Conservation (phyloP, 441 rosid species). For the Sinapis alba region DNA sequence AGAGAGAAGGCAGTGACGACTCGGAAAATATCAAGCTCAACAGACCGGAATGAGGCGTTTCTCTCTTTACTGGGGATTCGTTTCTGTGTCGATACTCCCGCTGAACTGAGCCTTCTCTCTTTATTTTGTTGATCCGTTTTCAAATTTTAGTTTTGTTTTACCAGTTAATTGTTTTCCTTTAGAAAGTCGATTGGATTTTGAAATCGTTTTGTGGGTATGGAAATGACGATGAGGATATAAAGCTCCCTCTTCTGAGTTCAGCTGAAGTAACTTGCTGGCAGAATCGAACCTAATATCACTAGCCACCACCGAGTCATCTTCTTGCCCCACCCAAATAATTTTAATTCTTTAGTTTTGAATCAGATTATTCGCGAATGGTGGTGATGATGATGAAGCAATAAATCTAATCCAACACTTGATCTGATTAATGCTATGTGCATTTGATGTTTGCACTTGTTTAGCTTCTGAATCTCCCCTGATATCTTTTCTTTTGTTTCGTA, state of each 20-base stretch:
- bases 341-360: neutral
- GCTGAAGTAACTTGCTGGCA: neutral
- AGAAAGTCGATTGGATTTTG: neutral
- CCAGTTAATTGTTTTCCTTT: neutral
- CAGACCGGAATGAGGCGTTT: conserved; percentile 77
- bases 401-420: conserved; percentile 6
- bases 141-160: neutral
- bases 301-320: neutral
- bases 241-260: neutral
- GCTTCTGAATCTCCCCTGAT: neutral
- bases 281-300: neutral
- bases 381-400: neutral
- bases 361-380: neutral
- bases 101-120: conserved; percentile 68
- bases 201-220: neutral
- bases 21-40: conserved; percentile 86
- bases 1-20: conserved; percentile 62
- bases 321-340: neutral
- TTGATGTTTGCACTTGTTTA: neutral
- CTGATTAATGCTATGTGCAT: neutral
- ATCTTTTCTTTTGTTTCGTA: neutral
- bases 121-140: neutral
- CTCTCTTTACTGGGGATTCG: conserved; percentile 22
- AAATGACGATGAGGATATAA: conserved; percentile 2
- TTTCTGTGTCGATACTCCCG: conserved; percentile 88